A percentile compares a stretch with the other conserved stretches of the same genome.
Conservation (phyloP, 352 stramenopile species). For the Phytophthora fragariaefolia region DNA sequence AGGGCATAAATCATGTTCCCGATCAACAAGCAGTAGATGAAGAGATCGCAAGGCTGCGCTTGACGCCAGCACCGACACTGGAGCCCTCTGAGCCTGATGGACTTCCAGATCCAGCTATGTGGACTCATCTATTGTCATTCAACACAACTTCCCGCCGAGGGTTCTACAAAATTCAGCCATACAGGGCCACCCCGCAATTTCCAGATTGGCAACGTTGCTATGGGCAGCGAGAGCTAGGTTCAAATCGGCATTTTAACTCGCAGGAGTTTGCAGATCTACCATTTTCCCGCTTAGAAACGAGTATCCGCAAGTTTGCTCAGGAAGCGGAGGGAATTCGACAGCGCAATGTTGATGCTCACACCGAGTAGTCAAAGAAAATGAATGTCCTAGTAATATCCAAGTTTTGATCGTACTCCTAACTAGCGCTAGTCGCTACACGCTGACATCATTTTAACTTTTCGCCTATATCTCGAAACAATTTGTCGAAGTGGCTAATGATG, state of each 20-base stretch:
- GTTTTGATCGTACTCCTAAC: too few species aligned
- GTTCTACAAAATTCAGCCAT: slow-evolving; percentile 58
- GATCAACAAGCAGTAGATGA: slow-evolving; percentile 13
- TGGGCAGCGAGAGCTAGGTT: slow-evolving; percentile 31
- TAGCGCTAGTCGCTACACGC: too few species aligned
- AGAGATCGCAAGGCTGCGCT: slow-evolving; percentile 10
- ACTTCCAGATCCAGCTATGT: slow-evolving; percentile 53
- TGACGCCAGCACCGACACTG: slow-evolving; percentile 13
- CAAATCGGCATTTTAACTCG: slow-evolving; percentile 25
- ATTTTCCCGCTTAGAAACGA: slow-evolving; percentile 12
- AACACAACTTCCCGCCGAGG: slow-evolving; percentile 38
- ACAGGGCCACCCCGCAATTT: slow-evolving; percentile 35
- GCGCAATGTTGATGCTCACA: too few species aligned
- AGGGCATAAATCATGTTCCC: slow-evolving; percentile 9
- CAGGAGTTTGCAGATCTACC: slow-evolving; percentile 15
- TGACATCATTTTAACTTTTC: too few species aligned
- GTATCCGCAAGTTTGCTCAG: slow-evolving; percentile 26
- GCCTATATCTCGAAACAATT: too few species aligned
- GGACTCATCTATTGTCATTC: slow-evolving; percentile 67
- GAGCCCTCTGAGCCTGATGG: slow-evolving; percentile 18
- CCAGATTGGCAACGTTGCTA: slow-evolving; percentile 57
- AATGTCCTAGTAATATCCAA: too few species aligned
- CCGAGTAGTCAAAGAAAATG: too few species aligned
- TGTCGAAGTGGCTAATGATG: too few species aligned
- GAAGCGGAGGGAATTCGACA: slow-evolving; percentile 25